Conservation (phyloP, 2,329 filamentous ascomycete genomes). For the Monilinia fructigena region DNA sequence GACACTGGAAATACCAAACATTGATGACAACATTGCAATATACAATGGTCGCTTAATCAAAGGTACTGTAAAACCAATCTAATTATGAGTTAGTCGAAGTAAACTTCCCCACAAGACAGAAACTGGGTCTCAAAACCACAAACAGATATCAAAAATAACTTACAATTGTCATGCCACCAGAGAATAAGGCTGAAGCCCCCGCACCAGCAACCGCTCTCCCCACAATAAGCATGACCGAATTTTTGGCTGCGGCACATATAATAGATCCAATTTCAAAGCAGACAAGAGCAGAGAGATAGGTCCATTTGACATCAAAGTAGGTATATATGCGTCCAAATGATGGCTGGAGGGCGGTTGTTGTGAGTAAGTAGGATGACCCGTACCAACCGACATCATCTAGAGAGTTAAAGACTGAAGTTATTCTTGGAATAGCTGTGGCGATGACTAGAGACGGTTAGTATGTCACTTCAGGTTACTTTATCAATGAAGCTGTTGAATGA, state of each 20-base stretch:
- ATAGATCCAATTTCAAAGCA: constrained; percentile 43
- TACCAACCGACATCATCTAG: constrained; percentile 45
- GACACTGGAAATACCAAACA: constrained; percentile 41
- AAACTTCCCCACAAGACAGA: neutral
- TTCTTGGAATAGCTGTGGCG: constrained; percentile 46
- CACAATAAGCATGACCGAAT: constrained; percentile 41
- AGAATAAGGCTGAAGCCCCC: constrained; percentile 40
- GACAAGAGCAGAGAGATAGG: constrained; percentile 38
- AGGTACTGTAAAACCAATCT: constrained; percentile 43
- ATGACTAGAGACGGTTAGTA: constrained; percentile 19
- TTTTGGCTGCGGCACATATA: constrained; percentile 41
- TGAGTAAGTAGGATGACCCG: constrained; percentile 43
- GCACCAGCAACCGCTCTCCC: constrained; percentile 42
- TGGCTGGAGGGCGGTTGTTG: constrained; percentile 41
- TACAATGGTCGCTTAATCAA: constrained; percentile 37
- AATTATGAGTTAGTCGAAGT: constrained; percentile 33
- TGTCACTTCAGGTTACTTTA: neutral
- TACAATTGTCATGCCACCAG: constrained; percentile 34
- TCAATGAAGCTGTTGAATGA: neutral
- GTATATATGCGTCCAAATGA: constrained; percentile 42
- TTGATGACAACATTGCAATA: constrained; percentile 39
- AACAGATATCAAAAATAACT: neutral
- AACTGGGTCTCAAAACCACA: neutral
- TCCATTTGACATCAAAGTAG: constrained; percentile 41
- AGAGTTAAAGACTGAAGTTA: constrained; percentile 44